A percentile compares a stretch with the other conserved stretches of the same genome.
Evolutionary conservation across 371 early-diverging fungal genomes (phyloP).

Genomic region (Mortierella sp.): DNA sequence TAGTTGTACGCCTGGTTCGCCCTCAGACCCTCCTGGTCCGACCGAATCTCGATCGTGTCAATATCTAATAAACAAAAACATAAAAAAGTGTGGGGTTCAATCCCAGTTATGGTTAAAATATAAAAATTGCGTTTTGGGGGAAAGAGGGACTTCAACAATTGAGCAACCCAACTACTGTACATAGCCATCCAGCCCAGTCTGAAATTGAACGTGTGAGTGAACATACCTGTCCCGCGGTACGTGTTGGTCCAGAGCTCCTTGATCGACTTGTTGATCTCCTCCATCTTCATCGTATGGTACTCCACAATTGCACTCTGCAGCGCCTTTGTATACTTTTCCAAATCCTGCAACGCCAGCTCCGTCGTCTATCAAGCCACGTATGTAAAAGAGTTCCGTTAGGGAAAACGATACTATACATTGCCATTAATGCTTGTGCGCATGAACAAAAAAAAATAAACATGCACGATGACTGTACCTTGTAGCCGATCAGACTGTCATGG

Average conservation of each 20-base stretch:
- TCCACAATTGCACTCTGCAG: constrained; percentile 92
- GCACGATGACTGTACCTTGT: constrained; percentile 74
- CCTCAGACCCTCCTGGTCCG: constrained; percentile 82
- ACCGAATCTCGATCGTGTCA: constrained; percentile 95
- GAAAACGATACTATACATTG: background rate
- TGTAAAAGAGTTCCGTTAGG: background rate
- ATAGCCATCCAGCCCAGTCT: background rate
- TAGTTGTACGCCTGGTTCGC: constrained; percentile 91
- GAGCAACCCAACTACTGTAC: no score
- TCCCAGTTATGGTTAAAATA: background rate
- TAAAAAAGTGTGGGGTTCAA: background rate
- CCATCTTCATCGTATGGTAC: constrained; percentile 97
- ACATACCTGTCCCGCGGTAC: constrained; percentile 93
- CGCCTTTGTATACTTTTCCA: constrained; percentile 89
- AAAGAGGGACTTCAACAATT: no score
- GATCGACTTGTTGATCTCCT: constrained; percentile 97
- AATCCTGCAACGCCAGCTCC: constrained; percentile 84
- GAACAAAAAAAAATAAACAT: background rate
- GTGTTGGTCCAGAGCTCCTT: constrained; percentile 98
- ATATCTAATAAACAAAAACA: constrained; percentile 73
- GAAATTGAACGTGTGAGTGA: background rate
- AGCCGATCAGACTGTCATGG: constrained; percentile 72
- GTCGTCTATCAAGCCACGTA: constrained; percentile 60
- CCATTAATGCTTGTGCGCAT: no score
- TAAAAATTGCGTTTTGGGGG: background rate